Base-by-base conservation (phyloP, 192 early-diverging fungal species). In the Phlyctochytrium arcticum region DNA sequence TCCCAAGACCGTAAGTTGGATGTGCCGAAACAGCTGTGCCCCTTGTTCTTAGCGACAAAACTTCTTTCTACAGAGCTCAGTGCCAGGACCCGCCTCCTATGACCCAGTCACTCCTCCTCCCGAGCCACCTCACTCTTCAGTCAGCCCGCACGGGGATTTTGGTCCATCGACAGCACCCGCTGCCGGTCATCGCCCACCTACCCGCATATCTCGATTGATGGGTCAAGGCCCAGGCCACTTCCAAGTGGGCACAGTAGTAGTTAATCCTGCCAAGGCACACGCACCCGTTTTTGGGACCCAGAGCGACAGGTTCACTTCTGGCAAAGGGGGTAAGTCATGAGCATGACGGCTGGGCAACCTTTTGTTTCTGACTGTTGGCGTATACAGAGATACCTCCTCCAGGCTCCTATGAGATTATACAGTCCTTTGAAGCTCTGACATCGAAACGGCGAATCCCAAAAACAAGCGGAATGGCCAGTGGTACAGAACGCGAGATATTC, bases 251-350 rank as follows among this genome's bases (percentile, higher is more conserved):
- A 63, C 63, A 21, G 27, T 58, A 6, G 19, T 58, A 37, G 61
- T 74, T 3, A 67, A 74, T 48, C 65, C 76, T 24, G 51, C 73
- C 2, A 62, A 71, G 37, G 72, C 79, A 15, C 68, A 71, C 46
- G 54, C 73, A 5, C 81, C 81, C 0, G 78, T 80, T 2, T 83
- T 83, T 70, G 81, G 81, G 19, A 71, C 75, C n/a, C 81, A 83
- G 62, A 76, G 69, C n/a, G 69, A 75, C 12, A 42, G 81, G 36
- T 83, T 83, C 49, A 42, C n/a, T n/a, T n/a, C n/a, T n/a, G n/a
- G n/a, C n/a, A n/a, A n/a, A n/a, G n/a, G n/a, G n/a, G n/a, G n/a
- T n/a, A n/a, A n/a, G n/a, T n/a, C n/a, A n/a, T n/a, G n/a, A 9
- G 39, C 9, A 42, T 10, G 39, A 42, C 39, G 9, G 39, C 39